Percentiles rank a stretch among this genome's conserved stretches.
Evolutionary conservation across 148 eudicot species (phyloP).

Genomic region (Spergularia marina): DNA sequence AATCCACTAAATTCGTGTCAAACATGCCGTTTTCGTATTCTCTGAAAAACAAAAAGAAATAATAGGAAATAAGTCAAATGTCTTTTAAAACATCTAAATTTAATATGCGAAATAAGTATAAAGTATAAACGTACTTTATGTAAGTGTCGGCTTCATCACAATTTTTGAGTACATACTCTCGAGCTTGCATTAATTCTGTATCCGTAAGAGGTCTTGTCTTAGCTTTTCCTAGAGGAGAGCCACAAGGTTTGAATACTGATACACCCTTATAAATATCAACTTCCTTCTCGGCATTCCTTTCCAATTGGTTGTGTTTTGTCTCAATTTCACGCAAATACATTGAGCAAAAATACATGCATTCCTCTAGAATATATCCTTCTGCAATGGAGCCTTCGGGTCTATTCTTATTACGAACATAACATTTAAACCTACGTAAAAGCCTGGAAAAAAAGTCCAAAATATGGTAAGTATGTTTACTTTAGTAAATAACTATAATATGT

Average conservation of each 20-base stretch:
- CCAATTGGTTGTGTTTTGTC: conserved; percentile 3
- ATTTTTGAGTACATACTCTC: conserved; percentile 1
- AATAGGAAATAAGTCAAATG: no score
- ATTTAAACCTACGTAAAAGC: background rate
- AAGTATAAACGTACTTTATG: background rate
- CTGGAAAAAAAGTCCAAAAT: background rate
- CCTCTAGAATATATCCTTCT: conserved; percentile 18
- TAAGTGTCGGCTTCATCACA: conserved; percentile 7
- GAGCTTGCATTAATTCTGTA: background rate
- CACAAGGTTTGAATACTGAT: background rate
- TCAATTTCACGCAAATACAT: conserved; percentile 16
- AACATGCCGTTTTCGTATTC: background rate
- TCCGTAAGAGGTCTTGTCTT: background rate
- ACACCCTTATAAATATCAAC: conserved; percentile 5
- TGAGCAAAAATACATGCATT: conserved; percentile 7
- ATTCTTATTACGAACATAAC: conserved; percentile 15
- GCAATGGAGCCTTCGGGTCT: conserved; percentile 15
- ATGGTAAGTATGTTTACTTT: no score
- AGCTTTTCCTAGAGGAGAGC: background rate
- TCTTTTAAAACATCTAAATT: no score
- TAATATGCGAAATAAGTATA: no score
- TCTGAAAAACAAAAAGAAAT: no score
- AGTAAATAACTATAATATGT: background rate
- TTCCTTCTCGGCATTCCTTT: background rate
- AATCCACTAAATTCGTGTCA: background rate